Evolutionary conservation across 2,329 filamentous ascomycete genomes (phyloP), one percentile per base, ranked within the genome.

Genomic region (Annulohypoxylon truncatum): DNA sequence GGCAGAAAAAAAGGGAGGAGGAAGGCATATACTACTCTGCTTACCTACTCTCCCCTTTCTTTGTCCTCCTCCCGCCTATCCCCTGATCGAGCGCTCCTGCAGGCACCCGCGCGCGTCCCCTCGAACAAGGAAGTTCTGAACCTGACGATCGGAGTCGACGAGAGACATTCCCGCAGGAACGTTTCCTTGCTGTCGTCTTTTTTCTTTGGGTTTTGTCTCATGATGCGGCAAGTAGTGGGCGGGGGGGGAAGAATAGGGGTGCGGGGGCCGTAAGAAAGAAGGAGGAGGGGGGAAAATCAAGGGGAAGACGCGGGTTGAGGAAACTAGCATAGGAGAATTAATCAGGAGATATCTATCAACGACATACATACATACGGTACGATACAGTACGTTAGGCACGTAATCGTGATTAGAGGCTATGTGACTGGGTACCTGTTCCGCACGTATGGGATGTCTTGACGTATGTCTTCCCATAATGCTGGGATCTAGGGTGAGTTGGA

Each of bases 311-410:
- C 38, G 44, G 59, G 60, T 56, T 13, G 20, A 61, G 62, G 69
- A 46, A 68, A 70, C 67, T 62, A 65, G 65, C 67, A 68, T 71
- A 71, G 69, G 69, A 71, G 69, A 70, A 65, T 71, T 70, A 42
- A 35, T 24, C 57, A 58, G 38, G 35, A 53, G 15, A 38, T 38
- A 58, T 46, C 22, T 26, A 46, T 46, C 42, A 26, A n/a, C 42
- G 3, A 26, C 42, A 57, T 31, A 53, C 38, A 42, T 42, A 42
- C 38, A 42, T 42, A 10, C 26, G 7, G 3, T 28, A 28, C n/a
- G n/a, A n/a, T n/a, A n/a, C n/a, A 7, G 26, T 28, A 28, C n/a
- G 38, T 42, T 42, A 42, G 38, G 38, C 26, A 53, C 58, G 7
- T 56, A 40, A 60, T 62, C 50, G 44, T 46, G 31, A 69, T 64